phyloP scores from a whole-genome alignment of 305 asterid genomes.

The Fraxinus velutina region DNA sequence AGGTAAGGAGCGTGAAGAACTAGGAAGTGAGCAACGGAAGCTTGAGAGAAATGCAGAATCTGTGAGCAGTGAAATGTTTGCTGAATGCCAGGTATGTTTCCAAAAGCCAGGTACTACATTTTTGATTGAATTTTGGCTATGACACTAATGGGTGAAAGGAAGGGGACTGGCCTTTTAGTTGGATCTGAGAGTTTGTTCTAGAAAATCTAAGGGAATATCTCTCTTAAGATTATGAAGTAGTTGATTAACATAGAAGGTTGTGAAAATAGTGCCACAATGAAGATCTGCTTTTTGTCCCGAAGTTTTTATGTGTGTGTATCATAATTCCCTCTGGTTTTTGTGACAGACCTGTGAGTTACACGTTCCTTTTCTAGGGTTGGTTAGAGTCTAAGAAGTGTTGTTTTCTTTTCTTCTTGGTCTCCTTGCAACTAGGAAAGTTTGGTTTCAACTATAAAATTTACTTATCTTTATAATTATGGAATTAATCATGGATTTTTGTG shows the following conservation, averaged over 20 bases:
- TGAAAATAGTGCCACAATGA: not conserved
- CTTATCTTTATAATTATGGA: not conserved
- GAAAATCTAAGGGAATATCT: not conserved
- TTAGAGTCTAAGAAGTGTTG: not conserved
- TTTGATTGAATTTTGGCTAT: conserved; percentile 1
- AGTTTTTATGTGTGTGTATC: not conserved
- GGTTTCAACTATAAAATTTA: not conserved
- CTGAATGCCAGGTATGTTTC: conserved; percentile 81
- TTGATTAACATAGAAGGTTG: not conserved
- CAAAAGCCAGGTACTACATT: not conserved
- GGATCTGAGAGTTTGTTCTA: not conserved
- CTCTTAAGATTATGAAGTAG: not conserved
- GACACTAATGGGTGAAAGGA: not conserved
- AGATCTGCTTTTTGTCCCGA: not conserved
- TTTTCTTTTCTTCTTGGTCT: not conserved
- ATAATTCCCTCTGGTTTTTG: not conserved
- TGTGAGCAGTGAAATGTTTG: conserved; percentile 85
- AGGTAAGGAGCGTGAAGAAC: conserved; percentile 61
- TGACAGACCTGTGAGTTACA: not conserved
- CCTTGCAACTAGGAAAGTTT: not conserved
- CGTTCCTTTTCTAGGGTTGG: not conserved
- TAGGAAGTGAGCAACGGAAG: conserved; percentile 73
- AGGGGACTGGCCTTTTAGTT: not conserved
- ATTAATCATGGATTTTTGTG: not conserved
- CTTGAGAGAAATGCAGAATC: conserved; percentile 90